A percentile compares a stretch with the other conserved stretches of the same genome.
Conservation (phyloP, 2,329 filamentous ascomycete genomes). For the Nemania sp. region DNA sequence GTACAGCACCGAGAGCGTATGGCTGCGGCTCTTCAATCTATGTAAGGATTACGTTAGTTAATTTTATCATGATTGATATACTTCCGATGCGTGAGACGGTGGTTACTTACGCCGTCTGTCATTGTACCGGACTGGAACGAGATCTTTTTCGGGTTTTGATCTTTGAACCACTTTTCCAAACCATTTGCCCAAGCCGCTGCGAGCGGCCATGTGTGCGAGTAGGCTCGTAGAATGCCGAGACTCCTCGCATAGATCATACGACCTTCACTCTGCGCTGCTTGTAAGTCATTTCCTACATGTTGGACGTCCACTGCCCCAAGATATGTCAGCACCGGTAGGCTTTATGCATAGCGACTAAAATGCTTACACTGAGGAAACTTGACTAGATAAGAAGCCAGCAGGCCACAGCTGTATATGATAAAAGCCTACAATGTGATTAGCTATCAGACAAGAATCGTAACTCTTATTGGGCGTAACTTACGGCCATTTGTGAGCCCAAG, state of each 20-base stretch:
- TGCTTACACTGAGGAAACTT: conserved; percentile 63
- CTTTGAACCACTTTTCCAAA: conserved; percentile 60
- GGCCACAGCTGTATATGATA: conserved; percentile 66
- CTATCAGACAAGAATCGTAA: neutral
- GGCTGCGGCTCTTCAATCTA: conserved; percentile 45
- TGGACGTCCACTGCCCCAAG: conserved; percentile 45
- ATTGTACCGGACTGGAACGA: conserved; percentile 60
- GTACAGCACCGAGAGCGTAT: conserved; percentile 45
- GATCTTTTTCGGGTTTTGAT: conserved; percentile 56
- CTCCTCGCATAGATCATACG: conserved; percentile 61
- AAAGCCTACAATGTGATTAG: conserved; percentile 54
- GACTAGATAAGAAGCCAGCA: conserved; percentile 64
- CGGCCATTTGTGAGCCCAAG: conserved; percentile 66
- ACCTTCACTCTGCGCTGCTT: conserved; percentile 57
- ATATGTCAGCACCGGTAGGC: conserved; percentile 29
- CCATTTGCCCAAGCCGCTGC: conserved; percentile 65
- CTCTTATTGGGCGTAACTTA: conserved; percentile 44
- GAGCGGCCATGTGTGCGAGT: conserved; percentile 64
- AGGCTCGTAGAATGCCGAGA: conserved; percentile 60
- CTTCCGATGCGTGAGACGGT: neutral
- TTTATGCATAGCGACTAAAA: neutral
- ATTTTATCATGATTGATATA: neutral
- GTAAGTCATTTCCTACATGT: conserved; percentile 51
- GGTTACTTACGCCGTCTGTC: conserved; percentile 60
- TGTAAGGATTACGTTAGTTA: conserved; percentile 27